Percentiles rank a stretch among this genome's conserved stretches.
phyloP scores from a whole-genome alignment of 1,284 basidiomycete species.

The Apiotrichum porosum region DNA sequence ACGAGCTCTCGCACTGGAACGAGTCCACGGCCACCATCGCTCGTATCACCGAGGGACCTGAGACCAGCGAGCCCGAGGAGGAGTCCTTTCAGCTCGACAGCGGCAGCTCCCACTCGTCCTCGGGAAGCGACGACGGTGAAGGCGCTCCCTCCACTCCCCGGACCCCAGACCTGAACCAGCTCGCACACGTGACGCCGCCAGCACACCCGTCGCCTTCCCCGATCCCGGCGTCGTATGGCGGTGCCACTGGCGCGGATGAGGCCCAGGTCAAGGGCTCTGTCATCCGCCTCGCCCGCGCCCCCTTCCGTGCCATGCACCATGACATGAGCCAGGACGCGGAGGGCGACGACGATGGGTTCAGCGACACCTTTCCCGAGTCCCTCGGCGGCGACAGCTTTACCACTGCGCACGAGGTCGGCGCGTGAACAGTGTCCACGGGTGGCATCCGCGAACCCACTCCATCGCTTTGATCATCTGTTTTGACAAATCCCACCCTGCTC shows the following conservation, averaged over 20 bases:
- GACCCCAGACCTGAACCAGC: slow-evolving; percentile 12
- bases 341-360: not conserved
- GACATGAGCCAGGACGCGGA: slow-evolving; percentile 6
- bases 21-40: not conserved
- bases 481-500: not conserved
- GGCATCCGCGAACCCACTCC: not conserved
- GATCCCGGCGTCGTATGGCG: not conserved
- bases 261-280: not conserved
- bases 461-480: not conserved
- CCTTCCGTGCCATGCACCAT: slow-evolving; percentile 5
- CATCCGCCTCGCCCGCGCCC: not conserved
- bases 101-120: not conserved
- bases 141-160: slow-evolving; percentile 11
- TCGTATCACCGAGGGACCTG: not conserved
- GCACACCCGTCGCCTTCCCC: not conserved
- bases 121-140: slow-evolving; percentile 8
- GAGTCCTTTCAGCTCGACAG: slow-evolving; percentile 6
- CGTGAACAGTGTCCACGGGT: not conserved
- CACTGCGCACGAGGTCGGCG: not conserved
- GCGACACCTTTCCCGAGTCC: not conserved
- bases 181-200: not conserved
- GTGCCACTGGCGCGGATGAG: not conserved
- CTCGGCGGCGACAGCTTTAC: not conserved
- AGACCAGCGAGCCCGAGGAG: not conserved
- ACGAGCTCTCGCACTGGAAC: not conserved